A percentile compares a stretch with the other conserved stretches of the same genome.
Evolutionary conservation across 2,329 filamentous ascomycete species (phyloP).

Genomic region (Aspergillus thermomutatus): DNA sequence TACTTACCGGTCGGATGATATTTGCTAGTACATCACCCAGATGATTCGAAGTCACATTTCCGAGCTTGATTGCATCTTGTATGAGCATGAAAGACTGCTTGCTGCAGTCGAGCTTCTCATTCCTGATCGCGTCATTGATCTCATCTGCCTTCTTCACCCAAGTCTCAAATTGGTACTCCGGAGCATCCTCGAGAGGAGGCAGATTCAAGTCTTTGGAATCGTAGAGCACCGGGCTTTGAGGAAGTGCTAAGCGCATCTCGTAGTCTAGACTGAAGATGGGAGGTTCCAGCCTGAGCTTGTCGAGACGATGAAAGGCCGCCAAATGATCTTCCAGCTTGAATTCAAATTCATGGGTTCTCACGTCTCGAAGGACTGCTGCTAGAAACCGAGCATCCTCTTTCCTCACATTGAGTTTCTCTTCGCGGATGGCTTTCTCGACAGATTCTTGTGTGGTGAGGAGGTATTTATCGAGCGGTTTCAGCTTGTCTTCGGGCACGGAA

Average conservation of each 20-base stretch:
- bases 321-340: conserved; percentile 19
- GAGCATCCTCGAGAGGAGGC: not conserved
- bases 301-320: conserved; percentile 17
- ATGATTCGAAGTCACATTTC: conserved; percentile 19
- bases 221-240: conserved; percentile 16
- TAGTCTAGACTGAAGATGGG: conserved; percentile 45
- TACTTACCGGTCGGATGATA: conserved; percentile 16
- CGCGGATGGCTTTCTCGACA: conserved; percentile 10
- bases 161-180: not conserved
- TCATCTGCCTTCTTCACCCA: not conserved
- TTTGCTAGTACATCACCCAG: conserved; percentile 19
- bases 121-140: conserved; percentile 5
- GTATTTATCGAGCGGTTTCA: conserved; percentile 14
- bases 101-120: conserved; percentile 26
- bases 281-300: conserved; percentile 41
- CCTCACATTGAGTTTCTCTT: conserved; percentile 35
- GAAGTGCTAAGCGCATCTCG: conserved; percentile 45
- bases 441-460: conserved; percentile 8
- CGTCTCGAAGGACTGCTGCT: conserved; percentile 24
- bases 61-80: conserved; percentile 27
- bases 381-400: conserved; percentile 29
- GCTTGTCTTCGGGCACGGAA: conserved; percentile 14
- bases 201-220: not conserved
- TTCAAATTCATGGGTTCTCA: conserved; percentile 6
- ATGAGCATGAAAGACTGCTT: conserved; percentile 20